These are phyloP conservation scores for Dipteronia dyeriana DNA, from an alignment of 345 rosid species.

Conservation along the genomic window DNA sequence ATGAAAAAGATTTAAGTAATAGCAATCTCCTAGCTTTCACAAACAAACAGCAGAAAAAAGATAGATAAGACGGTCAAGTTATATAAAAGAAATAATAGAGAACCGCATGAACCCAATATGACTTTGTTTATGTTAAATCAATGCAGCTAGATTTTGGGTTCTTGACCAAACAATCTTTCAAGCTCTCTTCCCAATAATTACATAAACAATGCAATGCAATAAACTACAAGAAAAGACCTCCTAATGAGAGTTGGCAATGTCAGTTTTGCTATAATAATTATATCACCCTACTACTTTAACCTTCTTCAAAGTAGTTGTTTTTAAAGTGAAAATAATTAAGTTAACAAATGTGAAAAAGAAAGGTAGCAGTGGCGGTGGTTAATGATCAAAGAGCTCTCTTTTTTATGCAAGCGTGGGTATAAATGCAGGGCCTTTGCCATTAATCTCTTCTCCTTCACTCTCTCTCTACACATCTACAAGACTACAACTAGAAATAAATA, in stretches of 20 bases:
- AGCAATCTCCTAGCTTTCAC: neutral
- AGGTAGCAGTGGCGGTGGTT: slow-evolving; percentile 77
- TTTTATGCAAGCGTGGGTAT: slow-evolving; percentile 99
- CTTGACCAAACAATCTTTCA: slow-evolving; percentile 49
- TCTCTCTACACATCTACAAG: slow-evolving; percentile 29
- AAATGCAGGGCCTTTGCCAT: slow-evolving; percentile 61
- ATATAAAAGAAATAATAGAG: slow-evolving; percentile 6
- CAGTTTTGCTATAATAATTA: slow-evolving; percentile 41
- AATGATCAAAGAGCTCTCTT: slow-evolving; percentile 87
- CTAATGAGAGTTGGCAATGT: slow-evolving; percentile 68
- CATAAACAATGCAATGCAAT: slow-evolving; percentile 24
- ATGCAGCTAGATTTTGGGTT: slow-evolving; percentile 40
- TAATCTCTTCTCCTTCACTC: slow-evolving; percentile 30
- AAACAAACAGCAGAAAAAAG: neutral
- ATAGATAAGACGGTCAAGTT: too few relatives aligned
- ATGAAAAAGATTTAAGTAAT: neutral
- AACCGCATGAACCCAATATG: slow-evolving; percentile 13
- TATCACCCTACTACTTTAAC: neutral
- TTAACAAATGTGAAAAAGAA: neutral
- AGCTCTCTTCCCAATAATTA: slow-evolving; percentile 45
- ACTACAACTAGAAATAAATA: slow-evolving; percentile 28
- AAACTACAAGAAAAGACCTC: slow-evolving; percentile 24
- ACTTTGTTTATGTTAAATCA: slow-evolving; percentile 20
- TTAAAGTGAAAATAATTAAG: slow-evolving; percentile 8
- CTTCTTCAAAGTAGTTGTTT: neutral